Percentiles rank a stretch among this genome's conserved stretches.
Evolutionary conservation across 306 rosid species (phyloP).

Genomic region (Ziziphus jujuba): DNA sequence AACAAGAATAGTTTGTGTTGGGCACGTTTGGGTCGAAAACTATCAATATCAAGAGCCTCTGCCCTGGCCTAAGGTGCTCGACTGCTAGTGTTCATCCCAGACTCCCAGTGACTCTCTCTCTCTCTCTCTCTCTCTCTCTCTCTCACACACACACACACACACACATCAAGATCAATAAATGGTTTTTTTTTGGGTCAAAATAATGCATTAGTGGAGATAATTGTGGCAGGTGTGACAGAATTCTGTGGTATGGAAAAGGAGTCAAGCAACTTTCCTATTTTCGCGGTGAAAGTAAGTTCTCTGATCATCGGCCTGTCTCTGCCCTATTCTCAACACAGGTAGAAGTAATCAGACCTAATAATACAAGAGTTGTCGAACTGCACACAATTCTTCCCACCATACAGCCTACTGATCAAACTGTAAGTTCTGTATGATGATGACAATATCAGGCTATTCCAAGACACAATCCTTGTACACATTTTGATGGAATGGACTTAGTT

Average conservation of each 20-base stretch:
- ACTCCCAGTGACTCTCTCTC: background rate
- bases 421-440: conserved; percentile 36
- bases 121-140: background rate
- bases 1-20: background rate
- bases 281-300: conserved; percentile 87
- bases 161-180: background rate
- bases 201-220: conserved; percentile 4
- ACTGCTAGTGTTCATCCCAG: background rate
- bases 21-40: too few relatives aligned
- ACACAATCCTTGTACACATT: background rate
- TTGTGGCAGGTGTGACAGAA: conserved; percentile 83
- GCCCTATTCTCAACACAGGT: conserved; percentile 81
- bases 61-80: conserved; percentile 9
- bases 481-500: background rate
- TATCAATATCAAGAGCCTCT: conserved; percentile 4
- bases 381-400: conserved; percentile 31
- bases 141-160: background rate
- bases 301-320: conserved; percentile 95
- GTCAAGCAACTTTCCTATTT: conserved; percentile 77
- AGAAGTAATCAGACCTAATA: conserved; percentile 47
- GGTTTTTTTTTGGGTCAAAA: conserved; percentile 2
- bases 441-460: background rate
- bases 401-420: conserved; percentile 36
- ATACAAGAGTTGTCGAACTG: conserved; percentile 35
- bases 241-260: conserved; percentile 92